Conservation (phyloP, 1,284 basidiomycete genomes). For the Amylostereum chailletii region DNA sequence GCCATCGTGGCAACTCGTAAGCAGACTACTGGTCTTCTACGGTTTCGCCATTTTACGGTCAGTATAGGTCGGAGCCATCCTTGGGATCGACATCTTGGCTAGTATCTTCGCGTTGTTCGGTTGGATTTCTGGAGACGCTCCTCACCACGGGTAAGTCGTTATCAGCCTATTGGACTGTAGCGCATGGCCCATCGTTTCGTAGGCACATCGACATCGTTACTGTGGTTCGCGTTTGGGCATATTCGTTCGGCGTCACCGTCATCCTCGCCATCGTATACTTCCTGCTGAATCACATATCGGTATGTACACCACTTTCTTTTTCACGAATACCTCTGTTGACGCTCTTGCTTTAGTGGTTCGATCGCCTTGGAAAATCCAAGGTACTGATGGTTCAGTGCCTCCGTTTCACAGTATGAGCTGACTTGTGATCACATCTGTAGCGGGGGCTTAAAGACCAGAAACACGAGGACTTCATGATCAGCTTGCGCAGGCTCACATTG, state of each 20-base stretch:
- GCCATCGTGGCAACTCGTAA: slow-evolving; percentile 16
- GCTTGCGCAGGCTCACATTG: slow-evolving; percentile 37
- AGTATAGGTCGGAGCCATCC: slow-evolving; percentile 27
- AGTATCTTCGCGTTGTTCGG: slow-evolving; percentile 41
- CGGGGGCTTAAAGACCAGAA: slow-evolving; percentile 34
- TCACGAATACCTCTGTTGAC: slow-evolving; percentile 21
- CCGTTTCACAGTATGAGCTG: background rate
- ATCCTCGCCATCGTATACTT: slow-evolving; percentile 32
- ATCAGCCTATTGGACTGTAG: background rate
- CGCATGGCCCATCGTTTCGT: background rate
- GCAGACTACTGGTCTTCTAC: background rate
- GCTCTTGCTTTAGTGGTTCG: slow-evolving; percentile 22
- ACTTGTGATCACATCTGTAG: slow-evolving; percentile 6
- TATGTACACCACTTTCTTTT: slow-evolving; percentile 23
- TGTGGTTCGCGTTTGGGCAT: slow-evolving; percentile 39
- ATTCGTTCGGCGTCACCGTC: slow-evolving; percentile 38
- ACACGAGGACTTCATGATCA: slow-evolving; percentile 38
- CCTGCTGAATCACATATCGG: slow-evolving; percentile 13
- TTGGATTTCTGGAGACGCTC: slow-evolving; percentile 37
- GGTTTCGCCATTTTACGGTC: background rate
- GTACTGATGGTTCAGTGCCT: background rate
- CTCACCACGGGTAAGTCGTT: slow-evolving; percentile 22
- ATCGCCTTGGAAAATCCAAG: slow-evolving; percentile 29
- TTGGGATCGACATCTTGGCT: slow-evolving; percentile 40
- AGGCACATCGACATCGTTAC: slow-evolving; percentile 43